Percentiles rank a stretch among this genome's conserved stretches.
phyloP scores from a whole-genome alignment of 108 stramenopile genomes.

The Fistulifera pelliculosa region DNA sequence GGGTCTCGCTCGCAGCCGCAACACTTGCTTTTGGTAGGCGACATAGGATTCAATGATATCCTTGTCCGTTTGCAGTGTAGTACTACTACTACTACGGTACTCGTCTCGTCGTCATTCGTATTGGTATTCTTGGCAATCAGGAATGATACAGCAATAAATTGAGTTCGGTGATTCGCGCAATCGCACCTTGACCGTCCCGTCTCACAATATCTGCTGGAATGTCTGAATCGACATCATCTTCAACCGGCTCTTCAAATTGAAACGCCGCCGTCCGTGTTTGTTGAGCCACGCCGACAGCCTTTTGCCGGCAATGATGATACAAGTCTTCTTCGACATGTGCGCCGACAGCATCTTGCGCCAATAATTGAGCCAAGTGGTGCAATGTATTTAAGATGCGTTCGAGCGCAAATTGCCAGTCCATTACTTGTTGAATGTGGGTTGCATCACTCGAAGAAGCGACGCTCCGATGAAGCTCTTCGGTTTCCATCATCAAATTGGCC shows the following conservation, averaged over 20 bases:
- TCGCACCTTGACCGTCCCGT: conserved; percentile 31
- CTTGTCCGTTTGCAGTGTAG: too few relatives aligned
- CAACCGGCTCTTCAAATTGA: neutral
- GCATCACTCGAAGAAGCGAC: conserved; percentile 1
- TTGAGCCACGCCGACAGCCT: conserved; percentile 12
- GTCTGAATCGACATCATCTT: neutral
- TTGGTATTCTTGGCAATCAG: too few relatives aligned
- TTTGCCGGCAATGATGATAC: conserved; percentile 20
- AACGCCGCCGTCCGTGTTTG: conserved; percentile 9
- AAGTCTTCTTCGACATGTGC: conserved; percentile 16
- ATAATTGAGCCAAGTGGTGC: neutral
- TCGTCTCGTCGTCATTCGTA: too few relatives aligned
- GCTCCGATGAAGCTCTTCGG: conserved; percentile 37
- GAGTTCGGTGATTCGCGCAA: conserved; percentile 60
- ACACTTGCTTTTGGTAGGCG: conserved; percentile 54
- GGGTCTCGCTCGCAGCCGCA: conserved; percentile 60
- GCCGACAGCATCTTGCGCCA: too few relatives aligned
- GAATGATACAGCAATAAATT: conserved; percentile 36
- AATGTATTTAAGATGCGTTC: neutral
- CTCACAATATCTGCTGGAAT: conserved; percentile 2
- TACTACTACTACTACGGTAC: too few relatives aligned
- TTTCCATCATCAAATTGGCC: conserved; percentile 23
- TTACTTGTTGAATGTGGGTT: neutral
- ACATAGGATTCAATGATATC: conserved; percentile 40
- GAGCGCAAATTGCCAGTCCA: neutral